Percentiles rank a stretch among this genome's conserved stretches.
Evolutionary conservation across 495 filamentous ascomycete species (phyloP).

Genomic region (Penicillium coffeae): DNA sequence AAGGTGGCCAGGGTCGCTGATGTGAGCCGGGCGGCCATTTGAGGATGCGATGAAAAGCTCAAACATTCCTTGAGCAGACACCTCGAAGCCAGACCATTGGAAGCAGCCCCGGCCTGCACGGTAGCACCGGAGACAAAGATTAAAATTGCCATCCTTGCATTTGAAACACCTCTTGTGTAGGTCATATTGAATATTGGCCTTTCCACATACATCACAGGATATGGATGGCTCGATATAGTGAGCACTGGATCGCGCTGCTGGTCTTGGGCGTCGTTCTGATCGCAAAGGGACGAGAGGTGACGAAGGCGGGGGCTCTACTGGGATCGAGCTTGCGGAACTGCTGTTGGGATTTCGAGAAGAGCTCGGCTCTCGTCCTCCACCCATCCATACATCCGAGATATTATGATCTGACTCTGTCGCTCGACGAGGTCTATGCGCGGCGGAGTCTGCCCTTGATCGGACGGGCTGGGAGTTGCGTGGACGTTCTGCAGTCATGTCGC

Average conservation of each 20-base stretch:
- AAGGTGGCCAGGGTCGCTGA: slow-evolving; percentile 58
- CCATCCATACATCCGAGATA: slow-evolving; percentile 29
- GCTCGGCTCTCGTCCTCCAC: slow-evolving; percentile 26
- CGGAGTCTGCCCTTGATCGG: slow-evolving; percentile 23
- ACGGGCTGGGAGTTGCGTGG: slow-evolving; percentile 26
- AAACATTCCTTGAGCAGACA: slow-evolving; percentile 58
- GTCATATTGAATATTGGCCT: slow-evolving; percentile 68
- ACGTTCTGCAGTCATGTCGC: slow-evolving; percentile 39
- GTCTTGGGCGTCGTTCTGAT: slow-evolving; percentile 27
- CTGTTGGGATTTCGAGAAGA: slow-evolving; percentile 16
- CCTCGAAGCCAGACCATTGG: slow-evolving; percentile 74
- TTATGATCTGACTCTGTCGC: slow-evolving; percentile 37
- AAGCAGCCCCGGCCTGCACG: slow-evolving; percentile 68
- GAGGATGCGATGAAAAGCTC: slow-evolving; percentile 38
- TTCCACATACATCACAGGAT: slow-evolving; percentile 64
- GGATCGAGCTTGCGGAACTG: slow-evolving; percentile 16
- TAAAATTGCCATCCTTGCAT: slow-evolving; percentile 66
- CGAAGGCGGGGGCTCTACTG: slow-evolving; percentile 11
- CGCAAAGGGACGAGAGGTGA: slow-evolving; percentile 20
- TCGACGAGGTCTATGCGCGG: slow-evolving; percentile 29
- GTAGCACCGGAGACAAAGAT: slow-evolving; percentile 78
- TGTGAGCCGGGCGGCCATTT: slow-evolving; percentile 35
- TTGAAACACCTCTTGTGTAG: slow-evolving; percentile 72
- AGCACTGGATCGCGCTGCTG: slow-evolving; percentile 34
- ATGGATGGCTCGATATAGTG: slow-evolving; percentile 68